phyloP scores from a whole-genome alignment of 495 filamentous ascomycete species.

The Penicillium angulare region DNA sequence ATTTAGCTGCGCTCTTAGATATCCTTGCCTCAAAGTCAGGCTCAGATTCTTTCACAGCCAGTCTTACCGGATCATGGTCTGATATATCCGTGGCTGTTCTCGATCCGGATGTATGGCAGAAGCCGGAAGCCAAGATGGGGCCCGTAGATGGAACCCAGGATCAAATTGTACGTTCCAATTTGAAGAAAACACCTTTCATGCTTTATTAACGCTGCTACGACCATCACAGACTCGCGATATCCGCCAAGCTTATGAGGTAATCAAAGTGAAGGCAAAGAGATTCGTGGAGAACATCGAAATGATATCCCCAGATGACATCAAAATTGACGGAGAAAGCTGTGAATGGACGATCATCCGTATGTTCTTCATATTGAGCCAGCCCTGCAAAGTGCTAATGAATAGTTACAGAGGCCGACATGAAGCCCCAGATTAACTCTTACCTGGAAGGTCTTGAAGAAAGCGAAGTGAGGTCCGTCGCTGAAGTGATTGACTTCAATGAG shows the following conservation, averaged over 20 bases:
- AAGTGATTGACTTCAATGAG: constrained; percentile 20
- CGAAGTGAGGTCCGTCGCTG: constrained; percentile 13
- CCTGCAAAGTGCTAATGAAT: not conserved
- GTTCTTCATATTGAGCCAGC: not conserved
- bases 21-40: constrained; percentile 4
- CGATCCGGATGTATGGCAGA: constrained; percentile 7
- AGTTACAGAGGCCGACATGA: constrained; percentile 13
- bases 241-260: constrained; percentile 7
- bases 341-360: constrained; percentile 11
- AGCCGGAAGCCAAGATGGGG: not conserved
- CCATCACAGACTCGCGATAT: constrained; percentile 2
- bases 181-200: too few species aligned
- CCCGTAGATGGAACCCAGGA: constrained; percentile 1
- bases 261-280: constrained; percentile 6
- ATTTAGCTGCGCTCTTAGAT: constrained; percentile 26
- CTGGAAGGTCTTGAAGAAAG: constrained; percentile 19
- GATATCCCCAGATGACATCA: constrained; percentile 2
- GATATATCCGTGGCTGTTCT: constrained; percentile 12
- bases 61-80: constrained; percentile 9
- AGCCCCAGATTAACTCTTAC: constrained; percentile 15
- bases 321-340: constrained; percentile 5
- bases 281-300: constrained; percentile 11
- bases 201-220: not conserved
- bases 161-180: constrained; percentile 6
- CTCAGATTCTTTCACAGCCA: constrained; percentile 4